Evolutionary conservation across 2,329 filamentous ascomycete genomes (phyloP).

Genomic region (Diaporthe sp.): DNA sequence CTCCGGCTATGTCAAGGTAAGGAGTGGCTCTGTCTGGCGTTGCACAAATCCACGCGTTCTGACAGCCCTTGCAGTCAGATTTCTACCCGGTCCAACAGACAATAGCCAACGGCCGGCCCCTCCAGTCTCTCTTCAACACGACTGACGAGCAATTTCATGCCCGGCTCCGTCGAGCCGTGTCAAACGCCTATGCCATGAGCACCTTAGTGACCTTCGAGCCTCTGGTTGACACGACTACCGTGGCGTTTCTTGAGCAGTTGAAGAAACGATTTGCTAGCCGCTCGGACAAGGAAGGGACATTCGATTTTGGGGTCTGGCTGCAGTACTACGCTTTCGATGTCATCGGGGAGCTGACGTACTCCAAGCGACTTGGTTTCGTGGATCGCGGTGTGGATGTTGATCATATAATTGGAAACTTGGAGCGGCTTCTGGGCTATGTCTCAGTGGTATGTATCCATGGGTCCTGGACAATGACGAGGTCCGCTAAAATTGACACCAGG

Average conservation of each 20-base stretch:
- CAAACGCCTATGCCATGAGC: constrained; percentile 43
- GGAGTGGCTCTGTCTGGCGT: not conserved
- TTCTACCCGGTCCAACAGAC: constrained; percentile 43
- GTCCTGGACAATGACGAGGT: too few relatives aligned
- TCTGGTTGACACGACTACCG: constrained; percentile 42
- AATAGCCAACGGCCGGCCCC: constrained; percentile 39
- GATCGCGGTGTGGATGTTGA: constrained; percentile 19
- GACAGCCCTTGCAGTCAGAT: constrained; percentile 34
- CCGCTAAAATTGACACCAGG: not conserved
- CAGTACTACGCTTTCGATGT: constrained; percentile 30
- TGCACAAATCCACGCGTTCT: not conserved
- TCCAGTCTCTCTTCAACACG: constrained; percentile 44
- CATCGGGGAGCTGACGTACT: constrained; percentile 16
- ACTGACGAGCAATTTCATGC: constrained; percentile 44
- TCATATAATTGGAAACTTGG: not conserved
- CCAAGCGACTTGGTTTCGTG: constrained; percentile 12
- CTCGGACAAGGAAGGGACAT: not conserved
- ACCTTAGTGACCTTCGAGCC: constrained; percentile 44
- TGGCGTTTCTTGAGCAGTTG: constrained; percentile 46
- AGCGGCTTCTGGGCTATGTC: not conserved
- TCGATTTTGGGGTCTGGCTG: constrained; percentile 19
- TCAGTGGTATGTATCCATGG: not conserved
- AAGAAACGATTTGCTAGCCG: constrained; percentile 35
- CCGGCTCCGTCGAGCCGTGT: constrained; percentile 41
- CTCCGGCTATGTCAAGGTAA: constrained; percentile 37